A percentile compares a stretch with the other conserved stretches of the same genome.
Conservation (phyloP, 257 asterid genomes). For the Solanum pimpinellifolium region DNA sequence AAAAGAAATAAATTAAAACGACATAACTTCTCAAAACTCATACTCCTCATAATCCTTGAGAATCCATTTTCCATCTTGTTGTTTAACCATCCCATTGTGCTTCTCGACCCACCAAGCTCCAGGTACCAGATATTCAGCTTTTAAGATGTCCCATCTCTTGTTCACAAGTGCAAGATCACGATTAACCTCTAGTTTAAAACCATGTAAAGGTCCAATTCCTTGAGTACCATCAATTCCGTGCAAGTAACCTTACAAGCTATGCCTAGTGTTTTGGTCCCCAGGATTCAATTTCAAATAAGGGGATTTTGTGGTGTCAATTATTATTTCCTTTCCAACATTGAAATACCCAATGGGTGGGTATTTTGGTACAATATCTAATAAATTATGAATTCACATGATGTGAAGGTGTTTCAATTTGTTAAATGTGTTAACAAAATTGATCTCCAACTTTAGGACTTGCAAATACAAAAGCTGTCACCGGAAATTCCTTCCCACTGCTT, state of each 20-base stretch:
- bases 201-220: conserved; percentile 39
- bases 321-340: no score
- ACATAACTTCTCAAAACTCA: background rate
- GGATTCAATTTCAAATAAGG: conserved; percentile 17
- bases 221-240: conserved; percentile 77
- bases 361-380: conserved; percentile 43
- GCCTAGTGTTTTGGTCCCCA: conserved; percentile 32
- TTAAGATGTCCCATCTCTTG: conserved; percentile 35
- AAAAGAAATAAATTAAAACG: background rate
- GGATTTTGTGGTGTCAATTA: no score
- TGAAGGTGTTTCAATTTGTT: conserved; percentile 13
- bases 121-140: conserved; percentile 46
- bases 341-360: conserved; percentile 40
- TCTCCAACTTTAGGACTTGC: conserved; percentile 75
- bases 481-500: conserved; percentile 34
- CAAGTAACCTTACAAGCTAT: conserved; percentile 48
- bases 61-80: conserved; percentile 62
- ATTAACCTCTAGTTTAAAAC: conserved; percentile 36
- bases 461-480: conserved; percentile 53
- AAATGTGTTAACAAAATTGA: conserved; percentile 9
- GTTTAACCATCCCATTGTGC: conserved; percentile 74
- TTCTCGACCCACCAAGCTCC: conserved; percentile 56
- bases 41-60: conserved; percentile 37
- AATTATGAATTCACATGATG: conserved; percentile 34
- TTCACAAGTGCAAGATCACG: conserved; percentile 51